Conservation (phyloP, 192 early-diverging fungal genomes). For the Cetraspora pellucida region DNA sequence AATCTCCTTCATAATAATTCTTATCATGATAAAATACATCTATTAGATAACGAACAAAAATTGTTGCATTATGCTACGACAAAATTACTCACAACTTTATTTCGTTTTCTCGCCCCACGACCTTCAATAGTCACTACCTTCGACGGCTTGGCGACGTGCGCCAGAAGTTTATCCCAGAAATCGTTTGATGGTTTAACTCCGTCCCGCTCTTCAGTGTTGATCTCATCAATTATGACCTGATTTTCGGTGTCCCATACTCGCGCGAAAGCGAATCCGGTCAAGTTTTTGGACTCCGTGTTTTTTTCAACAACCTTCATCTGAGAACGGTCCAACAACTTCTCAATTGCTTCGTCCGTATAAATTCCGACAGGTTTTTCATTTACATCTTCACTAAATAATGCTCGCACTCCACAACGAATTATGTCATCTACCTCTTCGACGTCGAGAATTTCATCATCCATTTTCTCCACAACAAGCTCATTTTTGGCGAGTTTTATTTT, state of each 20-base stretch:
- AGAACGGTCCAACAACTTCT: slow-evolving; percentile 61
- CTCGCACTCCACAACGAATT: slow-evolving; percentile 68
- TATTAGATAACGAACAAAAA: background rate
- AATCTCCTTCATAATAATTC: slow-evolving; percentile 14
- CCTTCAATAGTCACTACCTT: slow-evolving; percentile 12
- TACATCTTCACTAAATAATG: slow-evolving; percentile 65
- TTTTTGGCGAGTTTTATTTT: slow-evolving; percentile 77
- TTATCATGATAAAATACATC: background rate
- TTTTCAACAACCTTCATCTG: slow-evolving; percentile 46
- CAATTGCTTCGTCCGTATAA: slow-evolving; percentile 62
- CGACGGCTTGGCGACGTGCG: slow-evolving; percentile 16
- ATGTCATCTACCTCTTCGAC: slow-evolving; percentile 62
- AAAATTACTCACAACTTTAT: slow-evolving; percentile 37
- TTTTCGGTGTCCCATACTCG: slow-evolving; percentile 65
- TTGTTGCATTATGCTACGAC: too few relatives aligned
- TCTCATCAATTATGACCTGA: slow-evolving; percentile 46
- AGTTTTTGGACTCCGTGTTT: slow-evolving; percentile 43
- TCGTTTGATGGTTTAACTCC: background rate
- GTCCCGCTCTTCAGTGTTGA: slow-evolving; percentile 35
- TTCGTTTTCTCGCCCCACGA: slow-evolving; percentile 38
- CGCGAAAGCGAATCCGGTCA: slow-evolving; percentile 60
- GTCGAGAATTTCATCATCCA: slow-evolving; percentile 62
- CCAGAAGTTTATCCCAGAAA: slow-evolving; percentile 43
- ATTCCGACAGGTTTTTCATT: slow-evolving; percentile 48
- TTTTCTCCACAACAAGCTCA: slow-evolving; percentile 73